Base-by-base conservation (phyloP, 768 basidiomycete species). In the Guyanaporus albipodus region DNA sequence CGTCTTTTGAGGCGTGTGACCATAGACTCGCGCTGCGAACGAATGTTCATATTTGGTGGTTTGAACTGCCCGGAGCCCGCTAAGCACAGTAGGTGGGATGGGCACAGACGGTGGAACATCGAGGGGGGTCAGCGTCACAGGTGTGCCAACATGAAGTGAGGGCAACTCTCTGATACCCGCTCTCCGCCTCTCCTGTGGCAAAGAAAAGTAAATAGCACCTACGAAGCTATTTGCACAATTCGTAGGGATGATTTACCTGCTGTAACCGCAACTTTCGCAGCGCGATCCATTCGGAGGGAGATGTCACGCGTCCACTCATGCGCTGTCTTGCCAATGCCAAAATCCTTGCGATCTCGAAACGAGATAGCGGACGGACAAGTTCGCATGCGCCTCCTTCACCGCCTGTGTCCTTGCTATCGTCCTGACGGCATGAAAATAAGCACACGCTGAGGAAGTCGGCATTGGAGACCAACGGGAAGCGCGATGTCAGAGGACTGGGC, bases 1-100 rank as follows among this genome's bases (percentile, higher is more conserved):
- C 12, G 52, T 45, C 39, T 51, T 66, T n/a, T 43, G 54, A 21
- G 52, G 44, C 3, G 33, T 53, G 28, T 56, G 48, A 18, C 83
- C 83, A 38, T 74, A 70, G 11, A 88, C 58, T 12, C 88, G 80
- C 38, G 82, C 79, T 28, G 81, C 64, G 51, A 91, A 88, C 0
- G 86, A 88, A 48, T 63, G 69, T 46, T 74, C 72, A 61, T 80
- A 88, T 3, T 75, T 80, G 8, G 87, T 90, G 8, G 78, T 81
- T 48, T 67, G 62, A 39, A 89, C 81, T 21, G 57, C 57, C 29
- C 76, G 68, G 9, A 91, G 71, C 0, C 76, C 76, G 35, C 80
- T 71, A 27, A 86, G 56, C 18, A 74, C 68, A 15, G 59, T 61
- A 0, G 58, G 56, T 26, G 68, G 67, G 10, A 50, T 46, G 1